These are phyloP conservation scores for Suillus cothurnatus DNA, from an alignment of 768 basidiomycete genomes.

Conservation along the genomic window DNA sequence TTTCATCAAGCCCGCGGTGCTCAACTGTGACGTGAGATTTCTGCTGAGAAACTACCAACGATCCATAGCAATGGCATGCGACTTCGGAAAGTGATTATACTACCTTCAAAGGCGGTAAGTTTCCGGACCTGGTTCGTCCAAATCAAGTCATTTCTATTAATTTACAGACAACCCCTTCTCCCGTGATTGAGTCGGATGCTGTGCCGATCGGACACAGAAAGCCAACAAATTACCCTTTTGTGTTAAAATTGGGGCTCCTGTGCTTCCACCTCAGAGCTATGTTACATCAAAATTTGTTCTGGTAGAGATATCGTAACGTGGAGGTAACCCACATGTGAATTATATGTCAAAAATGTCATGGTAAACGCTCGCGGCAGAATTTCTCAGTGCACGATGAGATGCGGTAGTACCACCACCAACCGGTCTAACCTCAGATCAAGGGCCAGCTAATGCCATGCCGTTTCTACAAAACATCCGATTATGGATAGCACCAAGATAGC, in stretches of 20 bases:
- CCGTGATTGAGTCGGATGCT: slow-evolving; percentile 8
- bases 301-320: background rate
- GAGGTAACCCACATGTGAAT: background rate
- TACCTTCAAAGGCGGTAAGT: slow-evolving; percentile 4
- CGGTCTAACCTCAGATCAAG: background rate
- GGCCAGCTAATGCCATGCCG: slow-evolving; percentile 2
- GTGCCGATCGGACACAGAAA: slow-evolving; percentile 3
- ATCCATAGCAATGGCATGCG: slow-evolving; percentile 9
- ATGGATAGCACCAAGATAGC: slow-evolving; percentile 5
- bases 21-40: slow-evolving; percentile 6
- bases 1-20: slow-evolving; percentile 6
- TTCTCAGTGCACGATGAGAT: background rate
- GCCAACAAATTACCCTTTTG: background rate
- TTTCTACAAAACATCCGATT: background rate
- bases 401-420: background rate
- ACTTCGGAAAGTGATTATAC: slow-evolving; percentile 7
- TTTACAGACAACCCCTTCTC: background rate
- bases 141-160: slow-evolving; percentile 3
- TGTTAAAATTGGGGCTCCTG: background rate
- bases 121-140: slow-evolving; percentile 1
- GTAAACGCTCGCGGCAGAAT: background rate
- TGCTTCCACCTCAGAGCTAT: background rate
- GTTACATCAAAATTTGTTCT: background rate
- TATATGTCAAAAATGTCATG: background rate
- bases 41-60: slow-evolving; percentile 5